Evolutionary conservation across 1,284 basidiomycete species (phyloP).

Genomic region (Melampsora larici-populina): DNA sequence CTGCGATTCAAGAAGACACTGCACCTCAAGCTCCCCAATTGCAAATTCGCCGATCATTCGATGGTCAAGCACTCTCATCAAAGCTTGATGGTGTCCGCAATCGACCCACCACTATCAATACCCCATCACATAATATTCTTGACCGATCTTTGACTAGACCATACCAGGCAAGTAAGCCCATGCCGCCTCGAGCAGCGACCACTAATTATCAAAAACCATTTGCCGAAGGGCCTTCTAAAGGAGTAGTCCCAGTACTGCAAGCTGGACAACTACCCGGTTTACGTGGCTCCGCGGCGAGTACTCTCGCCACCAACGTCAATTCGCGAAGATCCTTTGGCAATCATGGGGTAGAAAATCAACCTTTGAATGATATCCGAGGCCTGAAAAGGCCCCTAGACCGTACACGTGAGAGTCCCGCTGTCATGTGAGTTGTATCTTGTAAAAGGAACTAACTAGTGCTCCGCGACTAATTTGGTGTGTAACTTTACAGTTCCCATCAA

Average conservation of each 20-base stretch:
- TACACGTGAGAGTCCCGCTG: background rate
- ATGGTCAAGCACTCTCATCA: background rate
- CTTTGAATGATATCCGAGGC: background rate
- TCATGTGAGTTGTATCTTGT: background rate
- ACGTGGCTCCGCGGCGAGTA: background rate
- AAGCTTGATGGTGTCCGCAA: background rate
- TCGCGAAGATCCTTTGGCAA: background rate
- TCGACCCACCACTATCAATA: background rate
- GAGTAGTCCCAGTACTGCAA: background rate
- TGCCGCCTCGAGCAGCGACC: background rate
- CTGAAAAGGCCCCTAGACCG: background rate
- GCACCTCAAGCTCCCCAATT: background rate
- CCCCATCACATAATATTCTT: background rate
- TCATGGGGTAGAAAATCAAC: background rate
- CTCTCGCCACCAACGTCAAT: background rate
- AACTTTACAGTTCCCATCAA: background rate
- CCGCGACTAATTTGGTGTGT: background rate
- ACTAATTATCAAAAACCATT: background rate
- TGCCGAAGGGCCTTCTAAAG: background rate
- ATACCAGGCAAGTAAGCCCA: background rate
- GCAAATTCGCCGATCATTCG: no score
- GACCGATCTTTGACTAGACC: background rate
- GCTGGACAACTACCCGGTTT: slow-evolving; percentile 3
- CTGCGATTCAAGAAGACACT: background rate
- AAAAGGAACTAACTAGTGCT: background rate